Percentiles rank a stretch among this genome's conserved stretches.
These are phyloP conservation scores for Acmispon strigosus DNA, from an alignment of 306 rosid genomes.

Conservation along the genomic window DNA sequence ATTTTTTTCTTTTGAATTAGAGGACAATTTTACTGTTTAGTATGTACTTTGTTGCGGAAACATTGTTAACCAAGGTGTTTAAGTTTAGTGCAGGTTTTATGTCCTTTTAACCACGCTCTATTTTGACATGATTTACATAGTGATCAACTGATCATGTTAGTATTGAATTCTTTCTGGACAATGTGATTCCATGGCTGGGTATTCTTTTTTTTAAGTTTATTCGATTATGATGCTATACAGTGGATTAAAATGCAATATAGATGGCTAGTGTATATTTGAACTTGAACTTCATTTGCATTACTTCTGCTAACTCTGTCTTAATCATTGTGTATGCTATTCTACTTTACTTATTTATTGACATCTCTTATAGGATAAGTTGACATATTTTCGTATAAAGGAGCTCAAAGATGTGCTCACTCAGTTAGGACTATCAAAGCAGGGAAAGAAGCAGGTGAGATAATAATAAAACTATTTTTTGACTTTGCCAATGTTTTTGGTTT, in stretches of 20 bases:
- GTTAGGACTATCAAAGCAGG: conserved; percentile 91
- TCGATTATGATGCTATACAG: background rate
- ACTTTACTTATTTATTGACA: background rate
- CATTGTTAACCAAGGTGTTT: too few species aligned
- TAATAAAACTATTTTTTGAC: background rate
- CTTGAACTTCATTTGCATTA: background rate
- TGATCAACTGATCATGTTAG: background rate
- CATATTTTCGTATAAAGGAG: conserved; percentile 84
- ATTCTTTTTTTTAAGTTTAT: background rate
- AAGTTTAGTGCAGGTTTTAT: background rate
- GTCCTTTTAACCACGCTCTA: background rate
- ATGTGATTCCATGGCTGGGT: background rate
- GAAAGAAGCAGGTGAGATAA: conserved; percentile 88
- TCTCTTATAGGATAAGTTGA: conserved; percentile 59
- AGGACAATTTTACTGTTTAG: background rate
- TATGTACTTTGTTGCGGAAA: background rate
- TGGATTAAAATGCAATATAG: background rate
- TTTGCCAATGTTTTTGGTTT: background rate
- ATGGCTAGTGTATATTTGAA: background rate
- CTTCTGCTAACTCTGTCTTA: conserved; percentile 6
- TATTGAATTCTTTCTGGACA: background rate
- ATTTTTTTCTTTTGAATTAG: background rate
- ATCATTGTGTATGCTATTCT: background rate
- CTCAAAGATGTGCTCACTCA: conserved; percentile 89
- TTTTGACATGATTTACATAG: background rate